A percentile compares a stretch with the other conserved stretches of the same genome.
phyloP scores from a whole-genome alignment of 208 protist species.

The Herpetomonas tarakana region DNA sequence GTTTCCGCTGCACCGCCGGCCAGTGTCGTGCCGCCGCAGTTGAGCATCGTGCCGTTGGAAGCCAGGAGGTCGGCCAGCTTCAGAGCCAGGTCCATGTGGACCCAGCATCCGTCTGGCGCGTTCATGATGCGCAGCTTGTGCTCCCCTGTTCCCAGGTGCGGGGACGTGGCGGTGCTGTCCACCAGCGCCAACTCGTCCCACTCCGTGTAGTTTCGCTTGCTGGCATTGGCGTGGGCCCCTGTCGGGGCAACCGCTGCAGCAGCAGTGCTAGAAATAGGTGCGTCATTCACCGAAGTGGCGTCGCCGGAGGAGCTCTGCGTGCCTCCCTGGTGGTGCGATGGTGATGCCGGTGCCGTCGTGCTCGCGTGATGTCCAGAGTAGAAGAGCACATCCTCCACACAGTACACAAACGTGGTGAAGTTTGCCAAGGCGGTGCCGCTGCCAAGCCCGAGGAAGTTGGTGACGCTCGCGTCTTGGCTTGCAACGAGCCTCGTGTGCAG shows the following conservation, averaged over 20 bases:
- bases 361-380: constrained; percentile 27
- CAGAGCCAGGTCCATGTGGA: constrained; percentile 66
- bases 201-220: constrained; percentile 44
- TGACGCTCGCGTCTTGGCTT: not conserved
- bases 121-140: constrained; percentile 24
- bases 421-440: constrained; percentile 36
- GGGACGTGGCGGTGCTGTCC: not conserved
- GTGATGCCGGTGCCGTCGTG: constrained; percentile 1
- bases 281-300: not conserved
- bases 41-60: constrained; percentile 40
- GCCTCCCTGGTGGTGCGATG: too few relatives aligned
- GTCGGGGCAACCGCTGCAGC: constrained; percentile 1
- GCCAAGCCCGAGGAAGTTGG: constrained; percentile 30
- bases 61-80: constrained; percentile 62
- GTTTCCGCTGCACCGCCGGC: constrained; percentile 4
- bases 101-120: constrained; percentile 68
- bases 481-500: constrained; percentile 29
- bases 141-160: constrained; percentile 7
- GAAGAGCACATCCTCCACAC: constrained; percentile 71
- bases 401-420: constrained; percentile 49
- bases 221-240: constrained; percentile 7
- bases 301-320: not conserved
- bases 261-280: too few relatives aligned
- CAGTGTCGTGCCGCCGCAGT: constrained; percentile 40
- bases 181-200: constrained; percentile 42